A percentile compares a stretch with the other conserved stretches of the same genome.
Evolutionary conservation across 2,329 filamentous ascomycete genomes (phyloP).

Genomic region (Coniochaeta sp.): DNA sequence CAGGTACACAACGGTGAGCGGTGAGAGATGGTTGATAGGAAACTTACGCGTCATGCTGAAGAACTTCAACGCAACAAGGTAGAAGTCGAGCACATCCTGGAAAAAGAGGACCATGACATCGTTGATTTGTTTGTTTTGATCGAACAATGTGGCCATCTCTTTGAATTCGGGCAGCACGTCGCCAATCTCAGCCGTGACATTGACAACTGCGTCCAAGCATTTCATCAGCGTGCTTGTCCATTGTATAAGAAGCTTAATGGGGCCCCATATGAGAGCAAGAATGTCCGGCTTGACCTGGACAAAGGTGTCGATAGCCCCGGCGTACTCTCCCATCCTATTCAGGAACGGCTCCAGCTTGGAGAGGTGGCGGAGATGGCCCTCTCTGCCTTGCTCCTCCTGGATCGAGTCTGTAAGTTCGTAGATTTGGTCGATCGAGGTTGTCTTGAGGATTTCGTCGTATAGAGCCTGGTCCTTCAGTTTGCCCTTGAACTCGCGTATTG

Average conservation of each 20-base stretch:
- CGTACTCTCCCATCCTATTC: slow-evolving; percentile 17
- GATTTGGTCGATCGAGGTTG: slow-evolving; percentile 21
- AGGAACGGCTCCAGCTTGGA: slow-evolving; percentile 22
- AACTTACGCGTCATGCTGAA: slow-evolving; percentile 20
- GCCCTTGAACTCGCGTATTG: slow-evolving; percentile 8
- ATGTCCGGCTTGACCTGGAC: slow-evolving; percentile 24
- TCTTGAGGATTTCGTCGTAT: slow-evolving; percentile 12
- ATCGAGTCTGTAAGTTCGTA: slow-evolving; percentile 23
- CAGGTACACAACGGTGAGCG: not conserved
- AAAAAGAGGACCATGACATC: slow-evolving; percentile 24
- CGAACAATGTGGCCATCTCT: slow-evolving; percentile 12
- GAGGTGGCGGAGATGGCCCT: slow-evolving; percentile 19
- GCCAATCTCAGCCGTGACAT: slow-evolving; percentile 7
- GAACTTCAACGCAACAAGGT: slow-evolving; percentile 21
- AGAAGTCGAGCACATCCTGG: slow-evolving; percentile 27
- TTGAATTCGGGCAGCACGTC: slow-evolving; percentile 18
- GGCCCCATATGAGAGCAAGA: slow-evolving; percentile 27
- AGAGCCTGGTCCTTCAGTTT: slow-evolving; percentile 9
- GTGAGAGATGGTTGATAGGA: not conserved
- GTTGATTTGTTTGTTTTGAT: slow-evolving; percentile 14
- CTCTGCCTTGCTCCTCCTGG: slow-evolving; percentile 20
- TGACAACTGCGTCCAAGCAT: slow-evolving; percentile 8
- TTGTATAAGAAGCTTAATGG: slow-evolving; percentile 45
- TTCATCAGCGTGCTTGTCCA: slow-evolving; percentile 40
- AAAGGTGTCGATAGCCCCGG: slow-evolving; percentile 19